phyloP scores from a whole-genome alignment of 179 eudicot genomes.

The Drosera spatulata region DNA sequence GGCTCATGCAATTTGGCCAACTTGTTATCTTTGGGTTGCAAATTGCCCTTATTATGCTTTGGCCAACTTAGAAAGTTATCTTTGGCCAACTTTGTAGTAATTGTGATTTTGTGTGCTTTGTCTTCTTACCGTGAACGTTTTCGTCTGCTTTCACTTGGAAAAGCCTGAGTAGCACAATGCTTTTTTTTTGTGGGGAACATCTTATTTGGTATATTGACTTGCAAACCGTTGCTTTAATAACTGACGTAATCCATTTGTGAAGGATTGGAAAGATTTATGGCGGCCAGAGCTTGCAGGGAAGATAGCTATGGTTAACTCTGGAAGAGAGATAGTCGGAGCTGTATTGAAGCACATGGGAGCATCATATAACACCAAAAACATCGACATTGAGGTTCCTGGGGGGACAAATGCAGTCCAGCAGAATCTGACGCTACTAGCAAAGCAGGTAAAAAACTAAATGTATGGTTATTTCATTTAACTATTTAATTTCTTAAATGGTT shows the following conservation, averaged over 20 bases:
- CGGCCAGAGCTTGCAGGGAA: constrained; percentile 94
- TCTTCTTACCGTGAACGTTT: neutral
- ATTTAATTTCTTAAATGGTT: too few relatives aligned
- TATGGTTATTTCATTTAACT: too few relatives aligned
- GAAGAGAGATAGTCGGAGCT: constrained; percentile 83
- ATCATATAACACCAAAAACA: constrained; percentile 62
- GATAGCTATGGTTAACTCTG: constrained; percentile 87
- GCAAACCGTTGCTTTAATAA: neutral
- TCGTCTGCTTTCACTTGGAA: neutral
- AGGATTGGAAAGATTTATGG: constrained; percentile 99
- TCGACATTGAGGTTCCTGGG: constrained; percentile 64
- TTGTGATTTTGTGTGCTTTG: neutral
- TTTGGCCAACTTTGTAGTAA: neutral
- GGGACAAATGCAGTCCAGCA: constrained; percentile 59
- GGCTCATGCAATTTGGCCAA: too few relatives aligned
- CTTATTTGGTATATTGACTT: neutral
- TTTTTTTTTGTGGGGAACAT: neutral
- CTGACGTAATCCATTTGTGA: constrained; percentile 12
- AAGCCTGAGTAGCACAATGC: neutral
- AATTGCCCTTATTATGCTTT: too few relatives aligned
- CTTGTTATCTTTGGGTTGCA: too few relatives aligned
- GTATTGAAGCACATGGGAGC: constrained; percentile 84
- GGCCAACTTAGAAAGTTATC: too few relatives aligned
- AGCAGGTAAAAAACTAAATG: constrained; percentile 44
- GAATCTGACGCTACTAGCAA: constrained; percentile 46